Base-by-base conservation (phyloP, 805 yeast species). In the Ogataea ramenticola region DNA sequence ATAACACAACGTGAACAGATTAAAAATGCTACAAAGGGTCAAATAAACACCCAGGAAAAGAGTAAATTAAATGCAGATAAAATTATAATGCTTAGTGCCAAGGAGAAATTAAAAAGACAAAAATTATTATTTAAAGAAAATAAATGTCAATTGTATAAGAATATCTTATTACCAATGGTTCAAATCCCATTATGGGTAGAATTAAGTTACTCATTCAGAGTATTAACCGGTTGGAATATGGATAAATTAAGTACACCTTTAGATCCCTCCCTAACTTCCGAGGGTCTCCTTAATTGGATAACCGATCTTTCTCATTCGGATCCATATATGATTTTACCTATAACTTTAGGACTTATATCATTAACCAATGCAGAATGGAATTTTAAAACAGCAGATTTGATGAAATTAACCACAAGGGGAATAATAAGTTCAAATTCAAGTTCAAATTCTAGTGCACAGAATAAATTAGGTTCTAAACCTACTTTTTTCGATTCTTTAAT, bases 131-230 rank as follows among this genome's bases (percentile, higher is more conserved):
- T 84, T 64, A 75, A 74, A 49, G 71, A 75, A 43, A 71, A 82
- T 54, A 67, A 71, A 10, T 86, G 89, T 43, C 91, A 87, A 56
- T 61, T 82, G 46, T 90, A 95, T 88, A 90, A 89, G 60, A 80
- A 85, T 54, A 65, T 79, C 44, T 53, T 85, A 4, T 66, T 88
- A 33, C 97, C 97, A 1, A 65, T 80, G 0, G 76, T 86, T 16
- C 98, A 90, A 58, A 72, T 91, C 19, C 98, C 98, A 0, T 60
- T 90, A 6, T 90, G 96, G 95, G 71, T 89, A 2, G 70, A 82
- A 2, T 70, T 90, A 72, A 82, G 93, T 12, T 68, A 82, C 51
- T 80, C 89, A 1, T 74, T 89, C 51, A 71, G 96, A 49, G 75
- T 80, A 39, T 64, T 89, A 48, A 81, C 90, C 36, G 96, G 95